Conservation (phyloP, 2,329 filamentous ascomycete genomes). For the Celoporthe dispersa region DNA sequence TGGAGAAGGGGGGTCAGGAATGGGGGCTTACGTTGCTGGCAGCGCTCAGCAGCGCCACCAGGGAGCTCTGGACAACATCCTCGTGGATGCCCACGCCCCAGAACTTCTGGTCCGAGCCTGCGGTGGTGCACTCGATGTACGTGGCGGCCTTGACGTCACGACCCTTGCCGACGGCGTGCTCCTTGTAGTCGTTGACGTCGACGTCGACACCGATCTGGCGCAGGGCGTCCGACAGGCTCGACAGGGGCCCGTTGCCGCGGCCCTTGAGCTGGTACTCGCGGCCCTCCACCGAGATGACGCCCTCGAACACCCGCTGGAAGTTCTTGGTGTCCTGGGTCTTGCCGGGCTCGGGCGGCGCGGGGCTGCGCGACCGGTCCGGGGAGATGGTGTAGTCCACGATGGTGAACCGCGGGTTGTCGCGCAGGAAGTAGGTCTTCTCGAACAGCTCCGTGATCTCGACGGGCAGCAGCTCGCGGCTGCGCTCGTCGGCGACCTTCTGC, state of each 20-base stretch:
- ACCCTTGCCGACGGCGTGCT: slow-evolving; percentile 85
- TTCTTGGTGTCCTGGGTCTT: slow-evolving; percentile 79
- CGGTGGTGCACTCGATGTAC: slow-evolving; percentile 85
- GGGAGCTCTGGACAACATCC: slow-evolving; percentile 87
- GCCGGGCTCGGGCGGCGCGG: slow-evolving; percentile 68
- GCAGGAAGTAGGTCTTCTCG: slow-evolving; percentile 83
- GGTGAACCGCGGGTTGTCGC: slow-evolving; percentile 80
- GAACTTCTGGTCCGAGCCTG: slow-evolving; percentile 70
- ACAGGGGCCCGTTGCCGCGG: slow-evolving; percentile 88
- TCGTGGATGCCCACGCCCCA: slow-evolving; percentile 94
- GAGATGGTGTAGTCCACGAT: slow-evolving; percentile 92
- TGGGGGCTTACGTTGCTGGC: slow-evolving; percentile 77
- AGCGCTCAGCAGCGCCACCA: slow-evolving; percentile 83
- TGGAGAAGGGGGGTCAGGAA: too few species aligned
- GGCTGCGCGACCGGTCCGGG: slow-evolving; percentile 78
- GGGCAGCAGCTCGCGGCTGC: slow-evolving; percentile 82
- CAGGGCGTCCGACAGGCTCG: slow-evolving; percentile 82
- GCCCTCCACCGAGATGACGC: slow-evolving; percentile 82
- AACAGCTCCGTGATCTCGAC: slow-evolving; percentile 88
- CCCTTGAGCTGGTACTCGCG: slow-evolving; percentile 79
- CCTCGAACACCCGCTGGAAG: slow-evolving; percentile 80
- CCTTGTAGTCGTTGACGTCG: slow-evolving; percentile 94
- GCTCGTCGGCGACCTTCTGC: slow-evolving; percentile 77
- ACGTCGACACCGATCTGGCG: slow-evolving; percentile 79
- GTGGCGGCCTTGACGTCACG: slow-evolving; percentile 89